Conservation (phyloP, 1,284 basidiomycete genomes). For the Ceratobasidium theobromae region DNA sequence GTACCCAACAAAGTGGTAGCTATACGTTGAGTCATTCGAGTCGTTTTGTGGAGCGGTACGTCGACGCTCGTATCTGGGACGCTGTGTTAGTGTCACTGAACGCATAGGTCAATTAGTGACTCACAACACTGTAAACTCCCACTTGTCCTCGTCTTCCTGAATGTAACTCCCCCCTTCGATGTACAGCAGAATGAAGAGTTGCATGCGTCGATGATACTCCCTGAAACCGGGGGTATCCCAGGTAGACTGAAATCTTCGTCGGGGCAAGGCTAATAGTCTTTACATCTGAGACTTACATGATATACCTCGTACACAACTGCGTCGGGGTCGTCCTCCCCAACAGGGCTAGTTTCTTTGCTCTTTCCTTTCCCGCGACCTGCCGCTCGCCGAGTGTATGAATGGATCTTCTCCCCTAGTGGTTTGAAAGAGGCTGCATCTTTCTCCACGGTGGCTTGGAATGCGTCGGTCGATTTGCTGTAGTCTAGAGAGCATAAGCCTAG, state of each 20-base stretch:
- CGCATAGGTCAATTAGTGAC: constrained; percentile 42
- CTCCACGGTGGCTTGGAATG: constrained; percentile 70
- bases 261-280: neutral
- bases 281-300: constrained; percentile 60
- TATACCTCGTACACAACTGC: constrained; percentile 79
- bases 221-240: constrained; percentile 88
- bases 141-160: constrained; percentile 81
- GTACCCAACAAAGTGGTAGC: constrained; percentile 92
- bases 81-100: neutral
- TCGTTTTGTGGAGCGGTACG: constrained; percentile 51
- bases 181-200: constrained; percentile 90
- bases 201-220: constrained; percentile 93
- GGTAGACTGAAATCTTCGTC: constrained; percentile 55
- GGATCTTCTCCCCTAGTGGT: constrained; percentile 75
- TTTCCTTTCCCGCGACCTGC: constrained; percentile 54
- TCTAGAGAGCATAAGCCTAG: constrained; percentile 45
- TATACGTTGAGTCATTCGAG: constrained; percentile 49
- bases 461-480: constrained; percentile 64
- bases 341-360: constrained; percentile 47
- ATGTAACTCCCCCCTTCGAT: constrained; percentile 97
- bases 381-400: constrained; percentile 66
- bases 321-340: constrained; percentile 58
- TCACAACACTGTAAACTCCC: constrained; percentile 83
- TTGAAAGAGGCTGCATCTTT: constrained; percentile 71
- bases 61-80: constrained; percentile 76